Evolutionary conservation across 1,284 basidiomycete genomes (phyloP).

Genomic region (Pyrrhoderma lamaoense): DNA sequence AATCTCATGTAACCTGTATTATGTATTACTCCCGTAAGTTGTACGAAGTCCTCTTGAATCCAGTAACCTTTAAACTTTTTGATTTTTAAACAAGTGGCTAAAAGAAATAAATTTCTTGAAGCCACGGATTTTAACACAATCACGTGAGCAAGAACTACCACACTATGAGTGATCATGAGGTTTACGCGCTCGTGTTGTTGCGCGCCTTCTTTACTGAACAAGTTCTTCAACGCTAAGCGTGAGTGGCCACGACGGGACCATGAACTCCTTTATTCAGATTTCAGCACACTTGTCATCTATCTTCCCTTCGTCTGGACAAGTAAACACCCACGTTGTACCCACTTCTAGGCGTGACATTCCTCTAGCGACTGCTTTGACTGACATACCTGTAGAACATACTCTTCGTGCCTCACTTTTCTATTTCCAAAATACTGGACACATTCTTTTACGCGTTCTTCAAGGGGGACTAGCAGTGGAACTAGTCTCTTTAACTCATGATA

Average conservation of each 20-base stretch:
- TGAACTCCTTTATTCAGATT: slow-evolving; percentile 44
- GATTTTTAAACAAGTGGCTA: too few relatives aligned
- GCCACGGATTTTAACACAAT: too few relatives aligned
- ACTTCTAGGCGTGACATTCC: slow-evolving; percentile 50
- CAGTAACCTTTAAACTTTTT: too few relatives aligned
- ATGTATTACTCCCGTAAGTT: too few relatives aligned
- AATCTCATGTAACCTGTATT: too few relatives aligned
- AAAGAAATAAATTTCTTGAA: too few relatives aligned
- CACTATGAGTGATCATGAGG: too few relatives aligned
- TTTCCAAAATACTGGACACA: slow-evolving; percentile 52
- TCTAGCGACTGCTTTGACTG: slow-evolving; percentile 36
- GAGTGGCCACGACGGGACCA: slow-evolving; percentile 15
- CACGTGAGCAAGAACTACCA: too few relatives aligned
- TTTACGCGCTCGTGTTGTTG: too few relatives aligned
- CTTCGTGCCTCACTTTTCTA: slow-evolving; percentile 54
- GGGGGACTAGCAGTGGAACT: slow-evolving; percentile 74
- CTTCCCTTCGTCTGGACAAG: slow-evolving; percentile 39
- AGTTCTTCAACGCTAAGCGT: too few relatives aligned
- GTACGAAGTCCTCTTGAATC: too few relatives aligned
- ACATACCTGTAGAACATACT: slow-evolving; percentile 69
- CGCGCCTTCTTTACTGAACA: too few relatives aligned
- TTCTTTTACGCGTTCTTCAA: slow-evolving; percentile 71
- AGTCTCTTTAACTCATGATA: slow-evolving; percentile 56
- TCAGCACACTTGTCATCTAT: slow-evolving; percentile 59
- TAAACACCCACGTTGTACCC: slow-evolving; percentile 46